These are phyloP conservation scores for Fraxinus xanthoxyloides DNA, from an alignment of 305 asterid genomes.

Conservation along the genomic window DNA sequence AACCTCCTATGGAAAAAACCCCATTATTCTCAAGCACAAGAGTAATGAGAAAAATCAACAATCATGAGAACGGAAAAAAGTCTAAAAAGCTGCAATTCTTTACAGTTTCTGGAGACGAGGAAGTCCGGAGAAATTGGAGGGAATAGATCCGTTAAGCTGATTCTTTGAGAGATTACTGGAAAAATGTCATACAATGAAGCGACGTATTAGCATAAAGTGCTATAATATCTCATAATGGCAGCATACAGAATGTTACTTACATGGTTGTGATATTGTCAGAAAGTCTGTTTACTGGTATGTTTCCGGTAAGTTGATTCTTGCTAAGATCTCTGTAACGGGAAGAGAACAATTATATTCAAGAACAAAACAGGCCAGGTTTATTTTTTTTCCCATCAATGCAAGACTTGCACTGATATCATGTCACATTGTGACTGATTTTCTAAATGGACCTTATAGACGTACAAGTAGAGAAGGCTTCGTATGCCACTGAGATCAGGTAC, in stretches of 20 bases:
- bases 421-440: not conserved
- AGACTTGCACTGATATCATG: not conserved
- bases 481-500: slow-evolving; percentile 49
- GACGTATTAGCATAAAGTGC: not conserved
- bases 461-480: slow-evolving; percentile 52
- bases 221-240: not conserved
- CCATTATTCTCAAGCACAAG: slow-evolving; percentile 12
- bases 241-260: slow-evolving; percentile 8
- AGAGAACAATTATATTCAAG: slow-evolving; percentile 10
- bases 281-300: slow-evolving; percentile 29
- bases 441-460: slow-evolving; percentile 23
- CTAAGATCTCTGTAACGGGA: slow-evolving; percentile 45
- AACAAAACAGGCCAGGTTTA: not conserved
- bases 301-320: slow-evolving; percentile 37
- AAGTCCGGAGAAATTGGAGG: slow-evolving; percentile 46
- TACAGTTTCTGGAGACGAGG: slow-evolving; percentile 45
- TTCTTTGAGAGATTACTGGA: slow-evolving; percentile 42
- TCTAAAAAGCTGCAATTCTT: slow-evolving; percentile 17
- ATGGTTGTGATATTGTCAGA: slow-evolving; percentile 40
- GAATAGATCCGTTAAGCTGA: slow-evolving; percentile 47
- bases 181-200: not conserved
- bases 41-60: not conserved
- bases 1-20: slow-evolving; percentile 27
- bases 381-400: not conserved
- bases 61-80: not conserved